phyloP scores from a whole-genome alignment of 2,329 filamentous ascomycete genomes.

The Talaromyces pinophilus region DNA sequence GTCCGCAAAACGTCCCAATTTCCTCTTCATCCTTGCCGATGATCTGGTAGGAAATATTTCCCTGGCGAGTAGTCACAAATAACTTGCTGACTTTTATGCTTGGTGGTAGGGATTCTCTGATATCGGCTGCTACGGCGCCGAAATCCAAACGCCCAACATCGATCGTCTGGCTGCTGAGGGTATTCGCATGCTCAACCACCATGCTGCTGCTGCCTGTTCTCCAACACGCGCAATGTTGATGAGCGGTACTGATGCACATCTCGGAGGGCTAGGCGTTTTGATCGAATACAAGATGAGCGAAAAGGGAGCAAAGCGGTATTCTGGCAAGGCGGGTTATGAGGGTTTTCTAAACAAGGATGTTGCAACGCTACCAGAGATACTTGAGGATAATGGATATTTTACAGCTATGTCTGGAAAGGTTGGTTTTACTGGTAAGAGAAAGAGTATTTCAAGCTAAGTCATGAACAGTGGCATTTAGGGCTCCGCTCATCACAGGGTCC shows the following conservation, averaged over 20 bases:
- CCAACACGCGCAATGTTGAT: slow-evolving; percentile 38
- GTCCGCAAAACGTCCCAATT: not conserved
- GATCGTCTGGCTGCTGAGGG: slow-evolving; percentile 19
- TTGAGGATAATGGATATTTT: slow-evolving; percentile 4
- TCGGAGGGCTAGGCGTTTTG: slow-evolving; percentile 14
- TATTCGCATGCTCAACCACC: slow-evolving; percentile 26
- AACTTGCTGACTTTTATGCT: not conserved
- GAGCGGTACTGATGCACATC: slow-evolving; percentile 31
- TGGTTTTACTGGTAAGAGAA: not conserved
- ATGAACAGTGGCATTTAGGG: slow-evolving; percentile 9
- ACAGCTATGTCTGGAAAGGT: slow-evolving; percentile 8
- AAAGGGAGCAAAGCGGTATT: not conserved
- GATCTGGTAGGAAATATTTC: not conserved
- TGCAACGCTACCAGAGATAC: not conserved
- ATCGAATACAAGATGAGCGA: slow-evolving; percentile 6
- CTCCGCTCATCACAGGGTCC: not conserved
- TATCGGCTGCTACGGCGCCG: slow-evolving; percentile 6
- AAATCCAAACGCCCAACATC: slow-evolving; percentile 13
- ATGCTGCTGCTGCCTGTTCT: slow-evolving; percentile 35
- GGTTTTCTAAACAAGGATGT: slow-evolving; percentile 8
- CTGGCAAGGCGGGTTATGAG: slow-evolving; percentile 12
- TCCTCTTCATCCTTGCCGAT: slow-evolving; percentile 14
- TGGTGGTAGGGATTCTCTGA: slow-evolving; percentile 10
- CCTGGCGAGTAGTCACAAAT: not conserved
- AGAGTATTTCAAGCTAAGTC: not conserved